phyloP scores from a whole-genome alignment of 257 asterid species.

The Marsdenia floribunda region DNA sequence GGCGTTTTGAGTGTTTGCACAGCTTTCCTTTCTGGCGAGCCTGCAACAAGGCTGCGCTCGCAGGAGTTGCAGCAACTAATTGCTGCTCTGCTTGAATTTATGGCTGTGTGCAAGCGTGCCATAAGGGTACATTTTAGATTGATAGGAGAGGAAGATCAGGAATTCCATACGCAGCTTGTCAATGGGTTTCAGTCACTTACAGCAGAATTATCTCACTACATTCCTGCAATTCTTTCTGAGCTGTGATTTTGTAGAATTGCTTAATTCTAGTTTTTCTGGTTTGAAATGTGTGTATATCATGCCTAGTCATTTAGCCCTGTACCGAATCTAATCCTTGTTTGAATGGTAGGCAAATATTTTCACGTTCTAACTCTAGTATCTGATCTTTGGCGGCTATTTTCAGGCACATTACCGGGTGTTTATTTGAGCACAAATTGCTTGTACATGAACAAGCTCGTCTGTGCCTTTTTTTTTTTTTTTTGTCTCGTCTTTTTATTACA shows the following conservation, averaged over 20 bases:
- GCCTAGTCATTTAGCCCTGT: constrained; percentile 6
- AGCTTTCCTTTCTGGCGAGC: constrained; percentile 98
- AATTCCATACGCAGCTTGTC: constrained; percentile 94
- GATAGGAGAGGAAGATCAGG: constrained; percentile 97
- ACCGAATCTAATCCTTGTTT: not conserved
- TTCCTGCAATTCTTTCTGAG: constrained; percentile 99
- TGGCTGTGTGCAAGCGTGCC: constrained; percentile 99
- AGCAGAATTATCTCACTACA: constrained; percentile 96
- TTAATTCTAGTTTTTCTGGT: not conserved
- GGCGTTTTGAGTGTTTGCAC: constrained; percentile 98
- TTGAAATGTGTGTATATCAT: constrained; percentile 14
- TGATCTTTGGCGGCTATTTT: not conserved
- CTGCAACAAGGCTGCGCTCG: constrained; percentile 95
- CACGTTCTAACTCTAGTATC: not conserved
- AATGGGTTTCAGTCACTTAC: constrained; percentile 98
- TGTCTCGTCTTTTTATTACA: not conserved
- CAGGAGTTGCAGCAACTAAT: constrained; percentile 96
- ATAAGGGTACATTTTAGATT: constrained; percentile 90
- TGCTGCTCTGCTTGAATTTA: constrained; percentile 94
- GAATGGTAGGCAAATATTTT: not conserved
- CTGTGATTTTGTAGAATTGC: constrained; percentile 38
- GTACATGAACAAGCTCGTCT: not conserved
- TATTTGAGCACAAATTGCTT: not conserved
- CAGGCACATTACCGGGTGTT: not conserved
- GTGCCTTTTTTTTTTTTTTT: too few species aligned